phyloP scores from a whole-genome alignment of 257 asterid species.

The Echites panduratus region DNA sequence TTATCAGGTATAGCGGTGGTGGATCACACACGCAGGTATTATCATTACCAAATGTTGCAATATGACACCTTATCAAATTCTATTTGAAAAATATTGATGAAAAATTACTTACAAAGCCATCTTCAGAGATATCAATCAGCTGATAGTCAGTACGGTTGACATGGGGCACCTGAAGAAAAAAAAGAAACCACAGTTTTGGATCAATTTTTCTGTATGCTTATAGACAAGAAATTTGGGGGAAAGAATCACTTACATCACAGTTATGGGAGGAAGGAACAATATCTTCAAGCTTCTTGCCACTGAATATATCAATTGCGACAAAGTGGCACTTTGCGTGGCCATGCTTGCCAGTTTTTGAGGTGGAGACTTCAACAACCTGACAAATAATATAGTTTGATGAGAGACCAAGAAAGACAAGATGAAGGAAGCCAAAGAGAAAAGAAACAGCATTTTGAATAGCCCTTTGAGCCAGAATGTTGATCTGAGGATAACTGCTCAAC shows the following conservation, averaged over 20 bases:
- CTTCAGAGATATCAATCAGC: constrained; percentile 73
- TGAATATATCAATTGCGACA: constrained; percentile 47
- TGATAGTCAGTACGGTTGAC: constrained; percentile 46
- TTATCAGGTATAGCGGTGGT: background rate
- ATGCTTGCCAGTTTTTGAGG: constrained; percentile 57
- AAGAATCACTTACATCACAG: constrained; percentile 33
- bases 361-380: constrained; percentile 58
- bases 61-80: background rate
- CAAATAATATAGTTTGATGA: background rate
- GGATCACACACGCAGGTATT: background rate
- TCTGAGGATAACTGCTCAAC: background rate
- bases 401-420: background rate
- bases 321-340: constrained; percentile 58
- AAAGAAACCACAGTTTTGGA: background rate
- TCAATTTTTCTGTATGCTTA: background rate
- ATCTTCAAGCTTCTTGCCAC: constrained; percentile 48
- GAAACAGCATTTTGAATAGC: background rate
- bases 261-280: constrained; percentile 49
- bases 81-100: background rate
- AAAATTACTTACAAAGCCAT: constrained; percentile 65
- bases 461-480: background rate
- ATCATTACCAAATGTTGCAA: background rate
- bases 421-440: background rate
- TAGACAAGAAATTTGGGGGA: background rate
- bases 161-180: constrained; percentile 39